Percentiles rank a stretch among this genome's conserved stretches.
Conservation (phyloP, 2,329 filamentous ascomycete species). For the Alternaria brassicicola region DNA sequence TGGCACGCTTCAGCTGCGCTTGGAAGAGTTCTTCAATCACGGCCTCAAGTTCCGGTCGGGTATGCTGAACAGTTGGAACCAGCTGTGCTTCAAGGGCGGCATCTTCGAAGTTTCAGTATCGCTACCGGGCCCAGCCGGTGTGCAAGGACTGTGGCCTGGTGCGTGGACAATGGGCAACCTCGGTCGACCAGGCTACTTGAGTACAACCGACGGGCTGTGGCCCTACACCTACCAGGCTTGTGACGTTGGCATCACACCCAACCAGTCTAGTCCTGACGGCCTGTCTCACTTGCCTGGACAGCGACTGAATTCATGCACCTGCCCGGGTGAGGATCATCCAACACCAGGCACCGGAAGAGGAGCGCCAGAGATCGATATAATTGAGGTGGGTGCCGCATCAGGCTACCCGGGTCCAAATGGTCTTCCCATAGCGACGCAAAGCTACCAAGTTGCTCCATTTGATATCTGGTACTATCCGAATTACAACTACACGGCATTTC, state of each 20-base stretch:
- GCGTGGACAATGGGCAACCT: constrained; percentile 63
- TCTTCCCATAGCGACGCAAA: constrained; percentile 56
- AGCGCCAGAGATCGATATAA: constrained; percentile 58
- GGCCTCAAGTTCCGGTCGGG: constrained; percentile 56
- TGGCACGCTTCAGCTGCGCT: constrained; percentile 54
- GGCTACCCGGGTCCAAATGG: constrained; percentile 35
- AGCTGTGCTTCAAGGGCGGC: constrained; percentile 62
- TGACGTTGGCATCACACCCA: constrained; percentile 58
- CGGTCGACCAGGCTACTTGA: constrained; percentile 58
- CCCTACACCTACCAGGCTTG: constrained; percentile 61
- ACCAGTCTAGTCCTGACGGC: constrained; percentile 55
- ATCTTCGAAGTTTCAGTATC: constrained; percentile 60
- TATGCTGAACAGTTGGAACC: constrained; percentile 62
- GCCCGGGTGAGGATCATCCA: constrained; percentile 55
- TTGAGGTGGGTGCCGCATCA: constrained; percentile 54
- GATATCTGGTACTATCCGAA: constrained; percentile 60
- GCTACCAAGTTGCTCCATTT: constrained; percentile 58
- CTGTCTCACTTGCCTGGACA: constrained; percentile 54
- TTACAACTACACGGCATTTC: constrained; percentile 59
- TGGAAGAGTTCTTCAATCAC: constrained; percentile 56
- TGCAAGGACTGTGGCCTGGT: constrained; percentile 60
- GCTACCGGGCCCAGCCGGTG: constrained; percentile 57
- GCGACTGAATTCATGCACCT: constrained; percentile 54
- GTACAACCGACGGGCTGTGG: constrained; percentile 62
- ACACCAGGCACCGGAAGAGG: constrained; percentile 55